Percentiles rank a stretch among this genome's conserved stretches.
Conservation (phyloP, 2,329 filamentous ascomycete species). For the Cytospora piceicola region DNA sequence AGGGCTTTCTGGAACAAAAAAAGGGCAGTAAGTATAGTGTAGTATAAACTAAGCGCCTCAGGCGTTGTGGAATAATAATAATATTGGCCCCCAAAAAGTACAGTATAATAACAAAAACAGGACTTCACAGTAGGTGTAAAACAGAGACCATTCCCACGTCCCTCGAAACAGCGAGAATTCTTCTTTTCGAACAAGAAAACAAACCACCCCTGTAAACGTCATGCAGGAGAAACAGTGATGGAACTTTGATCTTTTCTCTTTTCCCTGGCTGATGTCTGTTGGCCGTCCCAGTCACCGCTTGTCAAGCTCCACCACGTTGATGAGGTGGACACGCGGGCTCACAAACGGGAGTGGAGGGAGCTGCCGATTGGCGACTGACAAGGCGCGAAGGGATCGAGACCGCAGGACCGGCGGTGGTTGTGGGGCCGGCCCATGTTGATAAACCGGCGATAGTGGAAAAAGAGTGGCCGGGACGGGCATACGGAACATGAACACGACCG, state of each 20-base stretch:
- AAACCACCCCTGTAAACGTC: not conserved
- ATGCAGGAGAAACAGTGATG: not conserved
- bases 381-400: not conserved
- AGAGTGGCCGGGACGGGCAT: not conserved
- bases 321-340: slow-evolving; percentile 13
- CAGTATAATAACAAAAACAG: not conserved
- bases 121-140: no score
- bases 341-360: not conserved
- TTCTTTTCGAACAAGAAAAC: not conserved
- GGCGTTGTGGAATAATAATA: not conserved
- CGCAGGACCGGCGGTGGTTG: not conserved
- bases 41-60: not conserved
- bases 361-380: not conserved
- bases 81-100: no score
- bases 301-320: slow-evolving; percentile 19
- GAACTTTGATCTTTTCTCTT: not conserved
- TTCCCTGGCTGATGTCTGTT: not conserved
- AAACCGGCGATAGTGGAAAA: not conserved
- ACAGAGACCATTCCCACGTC: not conserved
- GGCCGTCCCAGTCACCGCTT: slow-evolving; percentile 16
- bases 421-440: not conserved
- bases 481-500: no score
- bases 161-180: not conserved
- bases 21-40: not conserved
- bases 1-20: not conserved